phyloP scores from a whole-genome alignment of 176 grass and related monocot genomes.

The Melocanna baccifera region DNA sequence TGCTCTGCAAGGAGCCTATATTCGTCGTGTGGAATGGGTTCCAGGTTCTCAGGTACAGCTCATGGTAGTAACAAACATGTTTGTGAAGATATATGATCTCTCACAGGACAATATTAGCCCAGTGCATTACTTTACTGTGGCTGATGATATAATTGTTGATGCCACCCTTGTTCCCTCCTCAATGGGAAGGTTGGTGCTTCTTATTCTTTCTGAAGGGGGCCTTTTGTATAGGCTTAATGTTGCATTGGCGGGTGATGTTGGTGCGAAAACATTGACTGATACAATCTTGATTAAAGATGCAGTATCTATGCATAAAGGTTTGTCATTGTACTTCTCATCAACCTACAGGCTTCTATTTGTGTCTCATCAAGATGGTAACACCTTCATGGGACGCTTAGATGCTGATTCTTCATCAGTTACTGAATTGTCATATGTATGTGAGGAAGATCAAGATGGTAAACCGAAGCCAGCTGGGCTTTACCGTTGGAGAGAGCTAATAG shows the following conservation, averaged over 20 bases:
- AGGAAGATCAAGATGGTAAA: slow-evolving; percentile 80
- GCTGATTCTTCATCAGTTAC: slow-evolving; percentile 58
- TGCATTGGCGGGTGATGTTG: slow-evolving; percentile 73
- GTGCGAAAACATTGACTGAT: slow-evolving; percentile 80
- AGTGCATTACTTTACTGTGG: slow-evolving; percentile 85
- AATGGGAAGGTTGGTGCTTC: slow-evolving; percentile 82
- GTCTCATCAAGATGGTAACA: slow-evolving; percentile 82
- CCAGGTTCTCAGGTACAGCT: slow-evolving; percentile 94
- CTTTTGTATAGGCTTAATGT: slow-evolving; percentile 83
- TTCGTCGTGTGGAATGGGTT: slow-evolving; percentile 84
- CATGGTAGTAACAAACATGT: slow-evolving; percentile 92
- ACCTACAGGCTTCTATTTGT: slow-evolving; percentile 91
- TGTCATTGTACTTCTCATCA: slow-evolving; percentile 83
- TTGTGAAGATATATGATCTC: slow-evolving; percentile 98
- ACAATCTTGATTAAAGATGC: slow-evolving; percentile 57
- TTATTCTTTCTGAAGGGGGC: slow-evolving; percentile 89
- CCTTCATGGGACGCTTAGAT: slow-evolving; percentile 77
- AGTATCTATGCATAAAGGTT: slow-evolving; percentile 60
- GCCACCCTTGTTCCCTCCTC: slow-evolving; percentile 76
- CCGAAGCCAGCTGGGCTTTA: slow-evolving; percentile 67
- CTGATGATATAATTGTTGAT: slow-evolving; percentile 83
- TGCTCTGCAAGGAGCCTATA: slow-evolving; percentile 87
- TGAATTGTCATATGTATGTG: slow-evolving; percentile 72
- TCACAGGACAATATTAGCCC: slow-evolving; percentile 96
- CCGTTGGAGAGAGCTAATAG: slow-evolving; percentile 87